phyloP scores from a whole-genome alignment of 352 stramenopile species.

The Phytophthora cactorum region DNA sequence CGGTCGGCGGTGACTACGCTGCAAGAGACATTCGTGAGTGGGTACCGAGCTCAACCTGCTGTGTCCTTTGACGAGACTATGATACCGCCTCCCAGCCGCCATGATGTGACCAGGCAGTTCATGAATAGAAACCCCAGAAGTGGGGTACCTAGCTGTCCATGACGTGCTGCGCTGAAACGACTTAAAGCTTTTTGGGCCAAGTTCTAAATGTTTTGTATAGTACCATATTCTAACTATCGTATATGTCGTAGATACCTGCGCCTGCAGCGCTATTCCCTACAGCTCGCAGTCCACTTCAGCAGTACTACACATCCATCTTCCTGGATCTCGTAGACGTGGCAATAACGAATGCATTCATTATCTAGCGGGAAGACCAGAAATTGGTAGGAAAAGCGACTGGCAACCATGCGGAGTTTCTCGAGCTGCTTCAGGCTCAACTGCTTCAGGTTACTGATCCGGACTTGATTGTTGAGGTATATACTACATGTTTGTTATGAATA shows the following conservation, averaged over 20 bases:
- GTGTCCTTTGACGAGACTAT: not conserved
- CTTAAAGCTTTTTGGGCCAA: too few species aligned
- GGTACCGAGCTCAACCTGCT: not conserved
- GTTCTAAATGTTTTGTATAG: not conserved
- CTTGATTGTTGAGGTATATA: not conserved
- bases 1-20: not conserved
- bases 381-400: not conserved
- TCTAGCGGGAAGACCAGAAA: not conserved
- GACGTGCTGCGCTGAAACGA: too few species aligned
- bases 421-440: not conserved
- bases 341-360: not conserved
- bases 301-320: not conserved
- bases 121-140: not conserved
- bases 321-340: not conserved
- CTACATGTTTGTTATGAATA: not conserved
- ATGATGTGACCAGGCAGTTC: not conserved
- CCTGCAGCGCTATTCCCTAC: not conserved
- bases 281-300: not conserved
- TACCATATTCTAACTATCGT: too few species aligned
- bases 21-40: not conserved
- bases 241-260: not conserved
- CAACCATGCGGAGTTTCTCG: not conserved
- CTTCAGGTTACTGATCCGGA: not conserved
- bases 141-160: not conserved
- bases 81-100: not conserved